Conservation (phyloP, 2,329 filamentous ascomycete genomes). For the Microsporum ferrugineum region DNA sequence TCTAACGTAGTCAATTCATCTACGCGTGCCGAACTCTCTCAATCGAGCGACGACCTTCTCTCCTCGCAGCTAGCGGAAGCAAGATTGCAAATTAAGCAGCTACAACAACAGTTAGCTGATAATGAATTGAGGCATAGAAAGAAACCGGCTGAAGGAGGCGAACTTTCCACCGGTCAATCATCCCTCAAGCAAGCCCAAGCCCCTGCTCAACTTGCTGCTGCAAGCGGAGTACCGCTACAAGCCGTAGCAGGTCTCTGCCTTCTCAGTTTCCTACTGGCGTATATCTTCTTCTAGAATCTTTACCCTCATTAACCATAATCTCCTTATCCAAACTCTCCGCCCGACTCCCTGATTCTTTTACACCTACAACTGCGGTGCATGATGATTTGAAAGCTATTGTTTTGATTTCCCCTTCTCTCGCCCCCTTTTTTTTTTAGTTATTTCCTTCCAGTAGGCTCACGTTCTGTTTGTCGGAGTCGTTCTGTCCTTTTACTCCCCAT, state of each 20-base stretch:
- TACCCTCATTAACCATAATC: background rate
- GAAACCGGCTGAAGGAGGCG: constrained; percentile 45
- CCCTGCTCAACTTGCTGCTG: constrained; percentile 43
- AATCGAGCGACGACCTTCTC: constrained; percentile 45
- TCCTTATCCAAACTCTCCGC: background rate
- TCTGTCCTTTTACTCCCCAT: background rate
- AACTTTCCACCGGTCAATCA: constrained; percentile 28
- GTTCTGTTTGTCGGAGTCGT: background rate
- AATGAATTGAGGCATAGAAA: constrained; percentile 71
- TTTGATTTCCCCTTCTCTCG: background rate
- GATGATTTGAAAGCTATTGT: background rate
- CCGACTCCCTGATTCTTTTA: background rate
- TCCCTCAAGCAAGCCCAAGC: constrained; percentile 41
- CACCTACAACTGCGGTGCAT: background rate
- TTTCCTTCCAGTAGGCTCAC: background rate
- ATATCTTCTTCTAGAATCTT: constrained; percentile 71
- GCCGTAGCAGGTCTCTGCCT: constrained; percentile 75
- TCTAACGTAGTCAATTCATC: background rate
- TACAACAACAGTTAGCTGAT: constrained; percentile 54
- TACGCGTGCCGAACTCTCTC: constrained; percentile 37
- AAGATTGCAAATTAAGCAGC: constrained; percentile 57
- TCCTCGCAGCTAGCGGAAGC: constrained; percentile 64
- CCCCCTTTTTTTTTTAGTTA: background rate
- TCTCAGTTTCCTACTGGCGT: constrained; percentile 83
- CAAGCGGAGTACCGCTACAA: constrained; percentile 71